phyloP scores from a whole-genome alignment of 257 asterid genomes.

The Solanum habrochaites region DNA sequence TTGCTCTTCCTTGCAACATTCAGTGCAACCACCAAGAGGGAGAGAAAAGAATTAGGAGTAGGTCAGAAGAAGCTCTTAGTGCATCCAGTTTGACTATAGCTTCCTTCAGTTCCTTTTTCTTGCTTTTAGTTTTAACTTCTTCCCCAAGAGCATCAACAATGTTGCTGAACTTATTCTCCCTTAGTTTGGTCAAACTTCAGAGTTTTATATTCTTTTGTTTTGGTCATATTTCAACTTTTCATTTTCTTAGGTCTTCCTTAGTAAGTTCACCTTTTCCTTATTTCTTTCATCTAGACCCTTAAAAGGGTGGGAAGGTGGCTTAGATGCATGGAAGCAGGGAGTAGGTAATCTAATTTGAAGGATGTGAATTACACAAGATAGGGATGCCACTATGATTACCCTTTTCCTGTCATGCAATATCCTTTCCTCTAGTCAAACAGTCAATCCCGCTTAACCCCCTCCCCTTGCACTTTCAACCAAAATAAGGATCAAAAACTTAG shows the following conservation, averaged over 20 bases:
- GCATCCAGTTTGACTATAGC: neutral
- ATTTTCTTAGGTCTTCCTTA: neutral
- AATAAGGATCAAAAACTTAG: neutral
- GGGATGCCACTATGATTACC: neutral
- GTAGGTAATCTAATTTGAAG: neutral
- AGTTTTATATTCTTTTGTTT: neutral
- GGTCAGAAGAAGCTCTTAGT: neutral
- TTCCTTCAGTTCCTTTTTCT: neutral
- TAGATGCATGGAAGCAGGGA: neutral
- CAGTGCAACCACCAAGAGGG: neutral
- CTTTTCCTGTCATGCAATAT: neutral
- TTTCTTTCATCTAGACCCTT: neutral
- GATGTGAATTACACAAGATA: neutral
- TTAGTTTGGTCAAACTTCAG: neutral
- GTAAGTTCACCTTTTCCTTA: neutral
- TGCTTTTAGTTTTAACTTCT: neutral
- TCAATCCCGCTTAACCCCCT: neutral
- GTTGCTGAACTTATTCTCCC: neutral
- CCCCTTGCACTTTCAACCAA: neutral
- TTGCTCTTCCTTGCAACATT: neutral
- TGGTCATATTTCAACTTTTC: neutral
- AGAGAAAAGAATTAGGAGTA: neutral
- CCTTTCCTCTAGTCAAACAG: neutral
- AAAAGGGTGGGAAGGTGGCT: neutral
- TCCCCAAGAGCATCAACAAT: neutral